Percentiles rank a stretch among this genome's conserved stretches.
phyloP scores from a whole-genome alignment of 805 yeast species.

The Metschnikowia santaceciliae region DNA sequence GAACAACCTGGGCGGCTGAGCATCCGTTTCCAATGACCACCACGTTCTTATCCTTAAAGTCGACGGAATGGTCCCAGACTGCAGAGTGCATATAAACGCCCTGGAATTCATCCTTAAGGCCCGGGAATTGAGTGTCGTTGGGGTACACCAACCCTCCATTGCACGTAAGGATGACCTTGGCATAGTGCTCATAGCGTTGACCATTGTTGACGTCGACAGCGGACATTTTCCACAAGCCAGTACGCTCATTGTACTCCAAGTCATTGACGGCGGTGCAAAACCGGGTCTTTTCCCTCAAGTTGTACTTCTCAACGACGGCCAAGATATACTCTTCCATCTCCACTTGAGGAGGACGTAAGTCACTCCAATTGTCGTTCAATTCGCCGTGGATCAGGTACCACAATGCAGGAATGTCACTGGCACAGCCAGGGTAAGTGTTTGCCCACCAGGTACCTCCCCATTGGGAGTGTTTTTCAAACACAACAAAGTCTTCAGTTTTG shows the following conservation, averaged over 20 bases:
- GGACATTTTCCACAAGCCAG: slow-evolving; percentile 26
- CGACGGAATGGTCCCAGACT: slow-evolving; percentile 32
- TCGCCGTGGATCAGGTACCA: slow-evolving; percentile 37
- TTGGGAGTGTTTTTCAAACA: slow-evolving; percentile 37
- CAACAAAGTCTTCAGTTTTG: slow-evolving; percentile 27
- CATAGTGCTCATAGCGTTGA: slow-evolving; percentile 27
- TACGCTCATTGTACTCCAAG: slow-evolving; percentile 22
- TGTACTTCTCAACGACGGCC: slow-evolving; percentile 27
- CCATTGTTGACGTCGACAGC: slow-evolving; percentile 29
- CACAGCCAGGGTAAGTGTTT: slow-evolving; percentile 43
- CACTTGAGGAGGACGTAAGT: slow-evolving; percentile 38
- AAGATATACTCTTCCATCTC: slow-evolving; percentile 41
- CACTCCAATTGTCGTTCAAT: slow-evolving; percentile 35
- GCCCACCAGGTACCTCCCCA: slow-evolving; percentile 47
- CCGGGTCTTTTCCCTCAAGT: slow-evolving; percentile 20
- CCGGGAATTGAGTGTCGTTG: slow-evolving; percentile 25
- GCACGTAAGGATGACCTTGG: slow-evolving; percentile 25
- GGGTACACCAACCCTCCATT: slow-evolving; percentile 40
- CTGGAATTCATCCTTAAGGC: slow-evolving; percentile 31
- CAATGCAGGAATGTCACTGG: slow-evolving; percentile 41
- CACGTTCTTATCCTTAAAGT: slow-evolving; percentile 32
- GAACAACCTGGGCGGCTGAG: slow-evolving; percentile 40
- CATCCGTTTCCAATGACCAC: slow-evolving; percentile 42
- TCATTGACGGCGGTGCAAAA: slow-evolving; percentile 22
- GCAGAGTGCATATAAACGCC: slow-evolving; percentile 42